Evolutionary conservation across 805 yeast genomes (phyloP), one percentile per base, ranked within the genome.

Genomic region (Kluyveromyces wickerhamii): DNA sequence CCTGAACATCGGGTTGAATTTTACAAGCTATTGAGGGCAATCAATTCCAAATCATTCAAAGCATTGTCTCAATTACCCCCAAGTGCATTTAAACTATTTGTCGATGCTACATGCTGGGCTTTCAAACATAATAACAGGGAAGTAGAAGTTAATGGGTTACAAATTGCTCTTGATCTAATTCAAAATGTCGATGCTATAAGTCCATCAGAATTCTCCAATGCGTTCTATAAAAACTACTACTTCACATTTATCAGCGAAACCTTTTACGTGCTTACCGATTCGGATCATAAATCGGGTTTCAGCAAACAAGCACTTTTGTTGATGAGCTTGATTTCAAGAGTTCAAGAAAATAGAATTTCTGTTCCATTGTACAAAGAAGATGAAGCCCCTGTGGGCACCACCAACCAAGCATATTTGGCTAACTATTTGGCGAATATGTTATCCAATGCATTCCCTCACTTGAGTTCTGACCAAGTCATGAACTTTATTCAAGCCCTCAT

Each of bases 1-100:
- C 98, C 97, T 9, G 98, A 92, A 59, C 96, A 89, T 64, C 77
- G 99, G 53, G 94, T 89, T 37, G 97, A 88, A 57, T 92, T 92
- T 59, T 92, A 89, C 66, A 83, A 81, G 62, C 69, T 92, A 36
- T 69, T 92, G 54, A 79, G 88, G 49, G 94, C 84, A 40, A 89
- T 92, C 52, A 81, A 92, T 59, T 61, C 77, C 47, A 80, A 82
- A 53, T 79, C 92, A 12, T 92, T 92, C 69, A 72, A 75, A 39
- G 95, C 96, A 1, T 69, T 92, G 45, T 67, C 86, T 40, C 83
- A 86, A 58, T 71, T 92, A 44, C 94, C 96, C 7, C 89, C 94
- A 3, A 87, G 77, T 43, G 94, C 95, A 16, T 89, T 92, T 71
- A 87, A 83, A 54, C 72, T 86, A 39, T 80, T 92, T 38, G 77